Conservation (phyloP, 371 early-diverging fungal species). For the Mucor velutinosus region DNA sequence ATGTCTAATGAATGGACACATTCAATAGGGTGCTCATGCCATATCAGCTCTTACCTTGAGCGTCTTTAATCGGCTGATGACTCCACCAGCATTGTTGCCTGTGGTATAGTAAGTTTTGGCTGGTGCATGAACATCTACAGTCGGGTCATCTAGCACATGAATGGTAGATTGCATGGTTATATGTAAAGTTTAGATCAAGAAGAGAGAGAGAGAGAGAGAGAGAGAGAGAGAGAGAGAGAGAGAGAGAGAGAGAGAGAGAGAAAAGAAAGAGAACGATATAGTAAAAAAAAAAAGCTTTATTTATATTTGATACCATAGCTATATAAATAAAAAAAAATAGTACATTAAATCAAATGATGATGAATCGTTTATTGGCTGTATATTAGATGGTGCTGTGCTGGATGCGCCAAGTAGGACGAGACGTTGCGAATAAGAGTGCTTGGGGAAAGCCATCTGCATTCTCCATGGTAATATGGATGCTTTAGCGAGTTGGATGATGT, state of each 20-base stretch:
- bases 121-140: constrained; percentile 21
- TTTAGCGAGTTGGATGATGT: too few species aligned
- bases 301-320: background rate
- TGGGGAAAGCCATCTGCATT: too few species aligned
- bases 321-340: background rate
- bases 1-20: too few species aligned
- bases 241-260: background rate
- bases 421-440: too few species aligned
- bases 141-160: constrained; percentile 3
- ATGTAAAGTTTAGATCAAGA: background rate
- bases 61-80: constrained; percentile 15
- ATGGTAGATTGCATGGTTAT: constrained; percentile 14
- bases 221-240: background rate
- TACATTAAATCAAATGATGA: background rate
- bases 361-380: background rate
- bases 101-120: constrained; percentile 51
- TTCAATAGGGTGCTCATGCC: too few species aligned
- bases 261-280: background rate
- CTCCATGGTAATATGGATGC: too few species aligned
- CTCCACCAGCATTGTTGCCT: constrained; percentile 37
- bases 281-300: background rate
- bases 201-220: background rate
- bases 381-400: background rate
- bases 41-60: constrained; percentile 18
- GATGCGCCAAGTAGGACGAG: too few species aligned